Percentiles rank a stretch among this genome's conserved stretches.
These are phyloP conservation scores for Pseudogymnoascus sp. DNA, from an alignment of 2,329 filamentous ascomycete species.

Conservation along the genomic window DNA sequence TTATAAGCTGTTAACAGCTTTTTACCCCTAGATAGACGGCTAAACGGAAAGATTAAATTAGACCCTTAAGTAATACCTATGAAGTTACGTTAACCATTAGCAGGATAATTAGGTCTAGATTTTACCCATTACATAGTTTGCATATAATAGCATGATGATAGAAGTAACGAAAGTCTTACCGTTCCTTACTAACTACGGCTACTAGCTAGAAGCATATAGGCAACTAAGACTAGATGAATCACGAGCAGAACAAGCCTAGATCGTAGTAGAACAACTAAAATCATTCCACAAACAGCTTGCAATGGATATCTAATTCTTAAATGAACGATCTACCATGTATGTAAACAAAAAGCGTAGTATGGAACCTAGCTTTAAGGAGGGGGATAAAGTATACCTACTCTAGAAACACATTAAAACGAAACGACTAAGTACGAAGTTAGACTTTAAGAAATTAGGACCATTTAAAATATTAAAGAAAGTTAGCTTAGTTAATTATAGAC, in stretches of 20 bases:
- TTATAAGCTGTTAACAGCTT: slow-evolving; percentile 10
- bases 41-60: slow-evolving; percentile 9
- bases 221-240: not conserved
- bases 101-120: slow-evolving; percentile 9
- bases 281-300: not conserved
- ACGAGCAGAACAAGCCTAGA: no score
- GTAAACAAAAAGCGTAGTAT: not conserved
- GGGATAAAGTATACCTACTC: not conserved
- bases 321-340: not conserved
- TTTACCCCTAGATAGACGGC: slow-evolving; percentile 11
- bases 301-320: not conserved
- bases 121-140: slow-evolving; percentile 10
- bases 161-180: not conserved
- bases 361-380: not conserved
- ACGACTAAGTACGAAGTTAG: not conserved
- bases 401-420: not conserved
- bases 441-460: not conserved
- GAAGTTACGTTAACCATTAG: slow-evolving; percentile 10
- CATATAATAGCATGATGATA: slow-evolving; percentile 2
- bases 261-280: not conserved
- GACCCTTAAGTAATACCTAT: slow-evolving; percentile 9
- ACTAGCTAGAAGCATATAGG: not conserved
- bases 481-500: not conserved
- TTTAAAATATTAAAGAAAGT: not conserved
- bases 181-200: slow-evolving; percentile 10